phyloP scores from a whole-genome alignment of 2,329 filamentous ascomycete species.

The Beauveria sp. region DNA sequence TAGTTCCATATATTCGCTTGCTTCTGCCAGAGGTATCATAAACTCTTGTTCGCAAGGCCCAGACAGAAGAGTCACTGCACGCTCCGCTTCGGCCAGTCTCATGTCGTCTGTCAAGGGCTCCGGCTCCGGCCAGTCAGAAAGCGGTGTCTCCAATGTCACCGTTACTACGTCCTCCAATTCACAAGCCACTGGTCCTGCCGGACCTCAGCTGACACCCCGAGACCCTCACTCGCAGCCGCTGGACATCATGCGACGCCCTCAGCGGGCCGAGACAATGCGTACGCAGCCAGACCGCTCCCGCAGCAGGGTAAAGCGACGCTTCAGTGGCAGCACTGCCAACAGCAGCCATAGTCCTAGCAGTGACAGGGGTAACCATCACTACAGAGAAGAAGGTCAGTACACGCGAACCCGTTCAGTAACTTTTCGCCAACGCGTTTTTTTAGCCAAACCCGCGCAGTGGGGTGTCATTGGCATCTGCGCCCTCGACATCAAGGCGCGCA shows the following conservation, averaged over 20 bases:
- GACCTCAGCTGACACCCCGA: conserved; percentile 38
- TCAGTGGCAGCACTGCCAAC: conserved; percentile 74
- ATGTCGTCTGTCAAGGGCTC: conserved; percentile 37
- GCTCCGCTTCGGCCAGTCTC: conserved; percentile 35
- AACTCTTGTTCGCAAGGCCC: conserved; percentile 44
- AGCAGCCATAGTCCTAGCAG: conserved; percentile 76
- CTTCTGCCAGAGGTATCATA: conserved; percentile 46
- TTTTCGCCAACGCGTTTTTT: conserved; percentile 20
- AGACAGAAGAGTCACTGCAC: conserved; percentile 35
- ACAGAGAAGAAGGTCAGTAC: conserved; percentile 47
- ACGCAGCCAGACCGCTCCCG: conserved; percentile 51
- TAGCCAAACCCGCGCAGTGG: conserved; percentile 49
- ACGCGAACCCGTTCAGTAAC: not conserved
- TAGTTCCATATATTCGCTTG: conserved; percentile 64
- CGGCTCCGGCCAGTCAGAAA: conserved; percentile 39
- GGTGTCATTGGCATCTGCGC: conserved; percentile 88
- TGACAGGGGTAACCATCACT: conserved; percentile 47
- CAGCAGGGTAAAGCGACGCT: conserved; percentile 63
- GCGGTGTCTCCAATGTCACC: conserved; percentile 42
- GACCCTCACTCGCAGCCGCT: conserved; percentile 31
- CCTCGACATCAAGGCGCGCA: conserved; percentile 88
- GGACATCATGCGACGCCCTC: conserved; percentile 39
- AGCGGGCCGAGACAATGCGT: conserved; percentile 31
- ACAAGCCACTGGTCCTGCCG: conserved; percentile 19
- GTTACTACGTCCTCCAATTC: conserved; percentile 43